Base-by-base conservation (phyloP, 2,329 filamentous ascomycete species). In the Pseudocercospora fijiensis region DNA sequence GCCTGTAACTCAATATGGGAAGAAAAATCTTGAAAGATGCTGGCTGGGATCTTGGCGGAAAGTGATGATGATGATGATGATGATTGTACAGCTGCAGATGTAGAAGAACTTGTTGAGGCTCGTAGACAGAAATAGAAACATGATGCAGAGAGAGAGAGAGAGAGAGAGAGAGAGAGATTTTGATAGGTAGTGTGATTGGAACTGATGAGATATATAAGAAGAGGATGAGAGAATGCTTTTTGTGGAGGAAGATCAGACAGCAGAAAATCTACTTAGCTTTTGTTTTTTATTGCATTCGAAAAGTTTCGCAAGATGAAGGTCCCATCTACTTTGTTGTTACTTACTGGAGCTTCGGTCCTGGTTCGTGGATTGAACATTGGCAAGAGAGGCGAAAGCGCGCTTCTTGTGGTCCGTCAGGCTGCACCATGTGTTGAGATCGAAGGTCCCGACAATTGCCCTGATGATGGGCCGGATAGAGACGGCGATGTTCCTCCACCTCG, bases 291-390 rank as follows among this genome's bases (percentile, higher is more conserved):
- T 6, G 20, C 24, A 18, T 41, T 55, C 5, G 13, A 24, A 27
- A 57, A 3, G 30, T 43, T 3, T 10, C n/a, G 24, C 33, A 45
- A 18, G 20, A 64, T 61, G 62, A 64, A 64, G 55, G 20, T 64
- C 27, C 51, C 57, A 37, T 58, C 58, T 10, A 49, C 60, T 51
- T 33, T 61, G 20, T n/a, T 64, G n/a, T 24, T 60, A 33, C 41
- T 64, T 58, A 47, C 58, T 13, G 62, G 58, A 10, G 58, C 62
- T 27, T 43, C 60, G n/a, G 60, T 30, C 16, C 43, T 64, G n/a
- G 58, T 56, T 5, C 58, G 61, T 11, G 58, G 62, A 16, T 55
- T 64, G 58, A 53, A 58, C 26, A 37, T 51, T 11, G 62, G 43
- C 20, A 49, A 24, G 58, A 64, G 60, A n/a, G 62, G 41, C 6